Base-by-base conservation (phyloP, 164 flowering plant species). In the Umbilicus rupestris region DNA sequence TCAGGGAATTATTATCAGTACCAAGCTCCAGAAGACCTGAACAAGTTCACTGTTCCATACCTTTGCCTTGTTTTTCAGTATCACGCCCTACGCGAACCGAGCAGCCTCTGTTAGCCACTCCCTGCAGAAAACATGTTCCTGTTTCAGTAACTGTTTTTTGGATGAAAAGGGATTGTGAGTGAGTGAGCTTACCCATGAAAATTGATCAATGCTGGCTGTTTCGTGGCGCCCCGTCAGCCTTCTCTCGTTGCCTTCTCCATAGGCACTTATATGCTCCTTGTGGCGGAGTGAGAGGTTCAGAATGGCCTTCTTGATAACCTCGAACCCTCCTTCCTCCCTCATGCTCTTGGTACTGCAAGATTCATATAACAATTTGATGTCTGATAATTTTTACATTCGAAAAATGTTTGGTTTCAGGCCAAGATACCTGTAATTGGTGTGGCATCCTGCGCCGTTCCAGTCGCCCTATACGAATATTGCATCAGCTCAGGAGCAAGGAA, bases 371-470 rank as follows among this genome's bases (percentile, higher is more conserved):
- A n/a, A n/a, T n/a, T n/a, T n/a, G n/a, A n/a, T n/a, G n/a, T n/a
- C n/a, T n/a, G n/a, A n/a, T n/a, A n/a, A n/a, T n/a, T n/a, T n/a
- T n/a, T n/a, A n/a, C n/a, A n/a, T n/a, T n/a, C n/a, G n/a, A n/a
- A n/a, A n/a, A n/a, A n/a, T n/a, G n/a, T n/a, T n/a, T n/a, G n/a
- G n/a, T n/a, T n/a, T n/a, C n/a, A n/a, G n/a, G n/a, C 30, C 33
- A 31, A 1, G 37, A n/a, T 79, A 89, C 98, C 97, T 94, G 87
- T 76, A 95, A 62, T 92, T 95, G 72, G 97, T 88, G 77, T 95
- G 99, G 71, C 94, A 88, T 65, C 99, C 97, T 19, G 97, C 99
- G 50, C 99, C 99, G 72, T 95, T 95, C 99, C 99, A 95, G 73
- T 95, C 99, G 29, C 97, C 97, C 97, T 94, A 78, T 29, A 11